phyloP scores from a whole-genome alignment of 805 yeast species.

The Yarrowia sp. region DNA sequence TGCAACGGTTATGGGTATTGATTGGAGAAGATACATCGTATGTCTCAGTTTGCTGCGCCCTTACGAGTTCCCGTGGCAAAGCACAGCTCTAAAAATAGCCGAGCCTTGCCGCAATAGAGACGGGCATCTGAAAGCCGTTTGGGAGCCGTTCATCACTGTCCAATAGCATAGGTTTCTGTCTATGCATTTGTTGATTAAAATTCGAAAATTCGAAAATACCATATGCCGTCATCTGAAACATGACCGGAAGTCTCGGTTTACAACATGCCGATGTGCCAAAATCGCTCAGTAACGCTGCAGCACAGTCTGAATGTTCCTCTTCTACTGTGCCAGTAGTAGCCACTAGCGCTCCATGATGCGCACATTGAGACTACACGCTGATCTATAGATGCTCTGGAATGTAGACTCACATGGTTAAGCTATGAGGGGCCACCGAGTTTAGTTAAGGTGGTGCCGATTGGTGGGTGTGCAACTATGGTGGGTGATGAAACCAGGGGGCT shows the following conservation, averaged over 20 bases:
- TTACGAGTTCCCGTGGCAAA: background rate
- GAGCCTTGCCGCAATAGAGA: background rate
- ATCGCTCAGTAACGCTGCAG: too few species aligned
- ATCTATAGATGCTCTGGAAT: conserved; percentile 1
- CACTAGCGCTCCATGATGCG: too few species aligned
- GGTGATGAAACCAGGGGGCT: background rate
- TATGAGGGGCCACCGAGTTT: background rate
- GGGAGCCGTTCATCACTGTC: too few species aligned
- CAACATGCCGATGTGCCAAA: too few species aligned
- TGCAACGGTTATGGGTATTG: background rate
- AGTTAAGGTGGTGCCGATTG: background rate
- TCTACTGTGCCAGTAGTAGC: too few species aligned
- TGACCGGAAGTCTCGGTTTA: too few species aligned
- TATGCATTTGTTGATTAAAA: too few species aligned
- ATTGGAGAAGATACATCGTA: background rate
- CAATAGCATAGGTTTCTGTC: too few species aligned
- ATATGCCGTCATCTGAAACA: too few species aligned
- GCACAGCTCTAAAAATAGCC: background rate
- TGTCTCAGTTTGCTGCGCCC: conserved; percentile 13
- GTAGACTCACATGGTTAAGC: background rate
- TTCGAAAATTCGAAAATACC: too few species aligned
- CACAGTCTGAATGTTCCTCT: too few species aligned
- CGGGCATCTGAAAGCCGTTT: background rate
- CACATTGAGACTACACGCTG: background rate
- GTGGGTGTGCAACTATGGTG: background rate